phyloP scores from a whole-genome alignment of 148 eudicot genomes.

The Silene uniflora region DNA sequence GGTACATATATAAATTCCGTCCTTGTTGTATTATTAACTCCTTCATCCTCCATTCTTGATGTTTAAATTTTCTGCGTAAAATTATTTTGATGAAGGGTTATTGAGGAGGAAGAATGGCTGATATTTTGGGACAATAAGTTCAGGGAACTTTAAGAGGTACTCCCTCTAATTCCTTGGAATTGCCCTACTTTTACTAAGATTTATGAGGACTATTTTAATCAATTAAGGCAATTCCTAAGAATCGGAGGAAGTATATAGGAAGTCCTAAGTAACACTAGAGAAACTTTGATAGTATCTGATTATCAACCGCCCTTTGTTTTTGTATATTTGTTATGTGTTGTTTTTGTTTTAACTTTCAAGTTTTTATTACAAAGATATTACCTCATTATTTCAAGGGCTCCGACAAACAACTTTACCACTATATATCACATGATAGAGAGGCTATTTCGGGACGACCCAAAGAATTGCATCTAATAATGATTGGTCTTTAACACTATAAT shows the following conservation, averaged over 20 bases:
- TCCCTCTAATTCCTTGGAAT: too few relatives aligned
- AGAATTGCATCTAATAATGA: too few relatives aligned
- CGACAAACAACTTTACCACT: too few relatives aligned
- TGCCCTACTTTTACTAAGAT: too few relatives aligned
- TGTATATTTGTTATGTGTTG: background rate
- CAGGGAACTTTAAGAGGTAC: constrained; percentile 13
- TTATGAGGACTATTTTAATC: too few relatives aligned
- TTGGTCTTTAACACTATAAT: too few relatives aligned
- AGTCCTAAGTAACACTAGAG: background rate
- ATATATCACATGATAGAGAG: too few relatives aligned
- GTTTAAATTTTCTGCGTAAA: background rate
- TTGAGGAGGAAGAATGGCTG: constrained; percentile 14
- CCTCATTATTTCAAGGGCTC: too few relatives aligned
- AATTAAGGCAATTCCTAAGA: too few relatives aligned
- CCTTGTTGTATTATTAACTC: background rate
- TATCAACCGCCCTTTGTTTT: background rate
- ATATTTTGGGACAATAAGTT: constrained; percentile 11
- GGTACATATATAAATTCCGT: constrained; percentile 31
- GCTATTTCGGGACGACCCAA: too few relatives aligned
- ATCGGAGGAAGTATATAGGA: background rate
- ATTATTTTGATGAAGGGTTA: constrained; percentile 12
- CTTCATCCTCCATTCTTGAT: background rate
- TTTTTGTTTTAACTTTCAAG: background rate
- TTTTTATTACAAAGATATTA: background rate
- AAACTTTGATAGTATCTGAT: background rate